These are phyloP conservation scores for Tetrahymena thermophila DNA, from an alignment of 73 alveolate genomes.

Conservation along the genomic window DNA sequence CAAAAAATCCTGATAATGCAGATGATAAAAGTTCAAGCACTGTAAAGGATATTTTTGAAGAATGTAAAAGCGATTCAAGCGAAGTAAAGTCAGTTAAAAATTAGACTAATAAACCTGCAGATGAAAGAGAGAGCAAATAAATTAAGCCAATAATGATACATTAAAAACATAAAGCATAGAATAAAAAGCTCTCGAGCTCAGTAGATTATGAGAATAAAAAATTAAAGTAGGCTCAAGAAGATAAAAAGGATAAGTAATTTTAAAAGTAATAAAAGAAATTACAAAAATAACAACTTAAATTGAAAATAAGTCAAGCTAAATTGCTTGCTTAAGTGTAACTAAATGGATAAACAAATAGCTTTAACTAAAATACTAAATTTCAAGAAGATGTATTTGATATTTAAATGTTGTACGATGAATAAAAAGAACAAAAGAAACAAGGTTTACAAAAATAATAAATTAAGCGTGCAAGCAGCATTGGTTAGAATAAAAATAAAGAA, in stretches of 20 bases:
- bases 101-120: background rate
- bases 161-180: no score
- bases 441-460: background rate
- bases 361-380: no score
- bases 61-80: background rate
- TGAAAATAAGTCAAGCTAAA: background rate
- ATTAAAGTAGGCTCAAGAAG: background rate
- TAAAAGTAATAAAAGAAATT: background rate
- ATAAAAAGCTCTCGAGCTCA: no score
- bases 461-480: background rate
- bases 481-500: background rate
- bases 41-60: no score
- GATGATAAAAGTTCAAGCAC: background rate
- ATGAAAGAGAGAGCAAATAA: no score
- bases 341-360: background rate
- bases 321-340: background rate
- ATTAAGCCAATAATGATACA: no score
- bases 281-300: background rate
- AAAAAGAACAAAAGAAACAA: background rate
- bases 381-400: background rate
- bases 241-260: background rate
- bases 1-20: background rate
- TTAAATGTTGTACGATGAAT: background rate
- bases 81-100: background rate
- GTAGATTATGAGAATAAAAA: no score